These are phyloP conservation scores for Coleophoma eucalyptorum DNA, from an alignment of 2,329 filamentous ascomycete genomes.

Conservation along the genomic window DNA sequence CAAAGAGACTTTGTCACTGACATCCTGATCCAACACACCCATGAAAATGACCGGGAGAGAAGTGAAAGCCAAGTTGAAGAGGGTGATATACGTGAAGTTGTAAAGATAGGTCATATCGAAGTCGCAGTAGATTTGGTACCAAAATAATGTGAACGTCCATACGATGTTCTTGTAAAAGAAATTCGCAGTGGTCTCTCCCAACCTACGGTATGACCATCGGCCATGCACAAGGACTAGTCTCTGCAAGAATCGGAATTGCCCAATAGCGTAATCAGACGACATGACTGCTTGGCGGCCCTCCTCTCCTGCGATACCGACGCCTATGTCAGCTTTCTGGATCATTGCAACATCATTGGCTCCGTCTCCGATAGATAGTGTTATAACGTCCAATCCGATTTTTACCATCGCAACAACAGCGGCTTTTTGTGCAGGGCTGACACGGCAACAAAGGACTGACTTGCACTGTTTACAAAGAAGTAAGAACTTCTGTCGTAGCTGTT, in stretches of 20 bases:
- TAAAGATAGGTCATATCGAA: constrained; percentile 97
- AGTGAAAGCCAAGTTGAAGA: constrained; percentile 96
- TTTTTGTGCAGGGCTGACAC: constrained; percentile 95
- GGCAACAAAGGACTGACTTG: constrained; percentile 92
- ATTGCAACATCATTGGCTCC: constrained; percentile 96
- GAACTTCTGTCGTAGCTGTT: constrained; percentile 84
- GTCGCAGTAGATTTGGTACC: constrained; percentile 93
- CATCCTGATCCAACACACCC: constrained; percentile 95
- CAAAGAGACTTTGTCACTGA: constrained; percentile 88
- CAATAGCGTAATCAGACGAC: constrained; percentile 94
- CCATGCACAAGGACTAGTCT: constrained; percentile 86
- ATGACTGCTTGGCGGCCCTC: constrained; percentile 92
- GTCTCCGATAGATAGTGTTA: constrained; percentile 91
- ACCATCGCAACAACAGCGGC: constrained; percentile 96
- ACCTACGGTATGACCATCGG: constrained; percentile 90
- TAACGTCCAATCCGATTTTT: constrained; percentile 89
- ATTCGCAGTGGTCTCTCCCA: constrained; percentile 92
- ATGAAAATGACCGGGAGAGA: constrained; percentile 92
- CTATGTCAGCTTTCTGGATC: constrained; percentile 97
- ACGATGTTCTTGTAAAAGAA: constrained; percentile 99
- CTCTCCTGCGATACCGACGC: constrained; percentile 89
- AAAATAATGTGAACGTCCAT: constrained; percentile 95
- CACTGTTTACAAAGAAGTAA: constrained; percentile 94
- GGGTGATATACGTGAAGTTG: constrained; percentile 94
- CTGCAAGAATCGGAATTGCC: constrained; percentile 86